Base-by-base conservation (phyloP, 805 yeast species). In the Myxozyma neotropica region DNA sequence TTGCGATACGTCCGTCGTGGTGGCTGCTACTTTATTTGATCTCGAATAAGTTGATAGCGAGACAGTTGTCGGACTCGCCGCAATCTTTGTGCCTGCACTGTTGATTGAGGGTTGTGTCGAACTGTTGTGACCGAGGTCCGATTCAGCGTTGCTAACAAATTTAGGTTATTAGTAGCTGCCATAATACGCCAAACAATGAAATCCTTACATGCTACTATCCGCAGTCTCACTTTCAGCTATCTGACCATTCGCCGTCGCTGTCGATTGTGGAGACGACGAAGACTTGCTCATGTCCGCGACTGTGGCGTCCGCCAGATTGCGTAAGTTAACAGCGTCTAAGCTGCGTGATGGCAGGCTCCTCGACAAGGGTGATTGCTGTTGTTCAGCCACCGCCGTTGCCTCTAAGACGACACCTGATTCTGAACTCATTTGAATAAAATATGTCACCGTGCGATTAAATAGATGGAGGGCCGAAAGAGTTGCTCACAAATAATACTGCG, bases 231-330 rank as follows among this genome's bases (percentile, higher is more conserved):
- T 27, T 13, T 2, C 40, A n/a, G 10, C 29, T 21, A 15, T 13
- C 15, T 1, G 13, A 19, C 26, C 26, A 5, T n/a, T 31, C n/a
- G 51, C n/a, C n/a, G 40, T 12, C n/a, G 19, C 23, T 17, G 40
- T 13, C 23, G 26, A 21, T 12, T 33, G 31, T 23, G 51, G 26
- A 17, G 40, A 31, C 27, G 51, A 47, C 27, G 40, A 35, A 10
- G 51, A 19, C 23, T 19, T 24, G 43, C 29, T 27, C 29, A 52
- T 19, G 36, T 51, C 23, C 35, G 55, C 59, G 35, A 46, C 52
- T 10, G 61, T 53, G 45, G 61, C 61, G 47, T 57, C 54, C 13
- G 57, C 61, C 24, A 57, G 55, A 19, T 57, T 57, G 43, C 36
- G 61, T 49, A 57, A 27, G 39, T 57, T 57, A n/a, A 57, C 21